These are phyloP conservation scores for Closterium sp. DNA, from an alignment of 139 green algal genomes.

Conservation along the genomic window DNA sequence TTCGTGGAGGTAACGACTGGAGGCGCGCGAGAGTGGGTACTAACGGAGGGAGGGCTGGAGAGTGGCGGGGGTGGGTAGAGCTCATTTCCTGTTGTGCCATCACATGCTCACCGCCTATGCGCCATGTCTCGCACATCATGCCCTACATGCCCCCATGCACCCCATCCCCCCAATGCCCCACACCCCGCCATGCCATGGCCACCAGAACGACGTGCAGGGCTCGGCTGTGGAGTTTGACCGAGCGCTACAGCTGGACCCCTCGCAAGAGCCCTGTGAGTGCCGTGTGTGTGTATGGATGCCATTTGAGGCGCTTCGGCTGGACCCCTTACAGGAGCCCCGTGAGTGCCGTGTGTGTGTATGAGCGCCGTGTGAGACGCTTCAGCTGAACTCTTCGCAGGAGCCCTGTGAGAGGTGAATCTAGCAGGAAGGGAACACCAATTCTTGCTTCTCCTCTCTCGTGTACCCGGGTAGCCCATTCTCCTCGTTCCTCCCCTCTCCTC, in stretches of 20 bases:
- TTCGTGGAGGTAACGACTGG: not conserved
- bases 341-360: slow-evolving; percentile 27
- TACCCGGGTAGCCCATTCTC: too few species aligned
- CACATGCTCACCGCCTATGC: not conserved
- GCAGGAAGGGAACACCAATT: not conserved
- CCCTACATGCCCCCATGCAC: not conserved
- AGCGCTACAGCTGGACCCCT: slow-evolving; percentile 36
- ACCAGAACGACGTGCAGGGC: slow-evolving; percentile 21
- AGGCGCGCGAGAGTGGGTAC: not conserved
- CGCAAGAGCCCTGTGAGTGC: slow-evolving; percentile 24
- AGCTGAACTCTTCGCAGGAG: slow-evolving; percentile 32
- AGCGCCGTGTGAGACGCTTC: too few species aligned
- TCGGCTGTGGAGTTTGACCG: slow-evolving; percentile 41
- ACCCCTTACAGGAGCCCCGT: slow-evolving; percentile 33
- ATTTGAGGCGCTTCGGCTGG: slow-evolving; percentile 33
- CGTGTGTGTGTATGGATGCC: too few species aligned
- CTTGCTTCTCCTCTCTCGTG: not conserved
- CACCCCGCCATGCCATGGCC: not conserved
- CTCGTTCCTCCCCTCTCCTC: too few species aligned
- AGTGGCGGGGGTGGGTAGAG: not conserved
- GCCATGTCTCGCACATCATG: not conserved
- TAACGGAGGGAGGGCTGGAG: not conserved
- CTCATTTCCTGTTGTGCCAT: not conserved
- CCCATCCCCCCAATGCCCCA: not conserved
- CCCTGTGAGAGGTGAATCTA: slow-evolving; percentile 27